These are phyloP conservation scores for Paecilomyces dactylethromorphus DNA, from an alignment of 2,329 filamentous ascomycete species.

Conservation along the genomic window DNA sequence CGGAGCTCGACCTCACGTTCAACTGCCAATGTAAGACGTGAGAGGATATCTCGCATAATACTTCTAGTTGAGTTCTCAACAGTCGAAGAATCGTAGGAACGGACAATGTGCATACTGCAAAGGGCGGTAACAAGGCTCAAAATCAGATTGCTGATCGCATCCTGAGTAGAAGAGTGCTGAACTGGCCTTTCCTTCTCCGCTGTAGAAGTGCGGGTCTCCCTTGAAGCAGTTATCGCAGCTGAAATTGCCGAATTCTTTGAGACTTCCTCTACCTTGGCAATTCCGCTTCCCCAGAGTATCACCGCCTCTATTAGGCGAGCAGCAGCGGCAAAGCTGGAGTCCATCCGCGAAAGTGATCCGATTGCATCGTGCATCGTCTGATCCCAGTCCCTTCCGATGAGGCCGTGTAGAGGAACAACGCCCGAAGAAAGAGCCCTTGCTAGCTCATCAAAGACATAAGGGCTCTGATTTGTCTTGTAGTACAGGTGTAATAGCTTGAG, in stretches of 20 bases:
- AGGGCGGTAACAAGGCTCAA: slow-evolving; percentile 28
- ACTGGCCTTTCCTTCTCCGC: slow-evolving; percentile 3
- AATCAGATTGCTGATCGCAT: slow-evolving; percentile 30
- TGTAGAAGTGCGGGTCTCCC: slow-evolving; percentile 14
- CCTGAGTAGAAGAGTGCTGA: slow-evolving; percentile 26
- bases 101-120: slow-evolving; percentile 31
- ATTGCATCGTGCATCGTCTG: slow-evolving; percentile 29
- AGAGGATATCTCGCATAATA: slow-evolving; percentile 20
- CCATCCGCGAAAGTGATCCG: slow-evolving; percentile 28
- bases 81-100: slow-evolving; percentile 15
- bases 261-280: slow-evolving; percentile 3
- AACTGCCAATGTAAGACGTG: slow-evolving; percentile 15
- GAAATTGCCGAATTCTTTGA: background rate
- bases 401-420: slow-evolving; percentile 31
- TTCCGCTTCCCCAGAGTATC: slow-evolving; percentile 21
- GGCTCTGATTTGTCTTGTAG: slow-evolving; percentile 14
- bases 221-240: background rate
- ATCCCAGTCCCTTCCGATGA: slow-evolving; percentile 33
- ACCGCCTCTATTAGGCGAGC: slow-evolving; percentile 25
- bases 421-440: slow-evolving; percentile 26
- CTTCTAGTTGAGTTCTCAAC: slow-evolving; percentile 10
- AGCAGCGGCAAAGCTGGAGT: slow-evolving; percentile 24
- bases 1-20: slow-evolving; percentile 16
- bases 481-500: slow-evolving; percentile 26
- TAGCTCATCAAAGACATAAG: slow-evolving; percentile 28